These are phyloP conservation scores for Sordariomycetes sp. DNA, from an alignment of 2,329 filamentous ascomycete genomes.

Conservation along the genomic window DNA sequence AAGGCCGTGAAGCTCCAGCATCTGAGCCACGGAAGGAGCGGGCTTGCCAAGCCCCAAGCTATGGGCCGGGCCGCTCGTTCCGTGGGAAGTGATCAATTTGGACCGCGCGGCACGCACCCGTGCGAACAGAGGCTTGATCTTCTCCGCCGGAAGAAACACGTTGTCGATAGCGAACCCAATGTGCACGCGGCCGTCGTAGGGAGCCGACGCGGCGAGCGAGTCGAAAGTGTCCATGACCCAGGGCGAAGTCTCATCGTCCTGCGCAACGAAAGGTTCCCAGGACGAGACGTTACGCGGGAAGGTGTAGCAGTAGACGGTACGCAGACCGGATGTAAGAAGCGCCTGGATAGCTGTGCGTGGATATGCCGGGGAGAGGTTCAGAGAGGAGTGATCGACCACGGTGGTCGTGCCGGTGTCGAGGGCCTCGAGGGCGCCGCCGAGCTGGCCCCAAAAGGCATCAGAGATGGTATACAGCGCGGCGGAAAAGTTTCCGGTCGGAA, in stretches of 20 bases:
- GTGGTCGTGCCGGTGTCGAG: conserved; percentile 31
- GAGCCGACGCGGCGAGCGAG: conserved; percentile 2
- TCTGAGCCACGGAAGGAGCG: neutral
- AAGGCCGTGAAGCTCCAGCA: neutral
- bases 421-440: conserved; percentile 26
- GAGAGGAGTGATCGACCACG: conserved; percentile 7
- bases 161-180: conserved; percentile 32
- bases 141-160: conserved; percentile 24
- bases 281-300: conserved; percentile 18
- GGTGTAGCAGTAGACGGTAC: conserved; percentile 31
- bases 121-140: conserved; percentile 23
- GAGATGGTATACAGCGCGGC: conserved; percentile 8
- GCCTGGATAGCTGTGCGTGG: conserved; percentile 13
- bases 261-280: conserved; percentile 15
- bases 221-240: conserved; percentile 24
- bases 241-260: conserved; percentile 17
- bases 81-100: conserved; percentile 24
- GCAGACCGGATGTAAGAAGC: conserved; percentile 26
- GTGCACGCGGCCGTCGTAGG: conserved; percentile 19
- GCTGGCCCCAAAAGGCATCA: conserved; percentile 35
- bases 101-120: conserved; percentile 21
- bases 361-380: conserved; percentile 7
- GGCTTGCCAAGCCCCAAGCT: too few relatives aligned
- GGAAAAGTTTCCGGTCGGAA: neutral
- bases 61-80: neutral